These are phyloP conservation scores for Kluyveromyces sp. DNA, from an alignment of 1,139 yeast genomes.

Conservation along the genomic window DNA sequence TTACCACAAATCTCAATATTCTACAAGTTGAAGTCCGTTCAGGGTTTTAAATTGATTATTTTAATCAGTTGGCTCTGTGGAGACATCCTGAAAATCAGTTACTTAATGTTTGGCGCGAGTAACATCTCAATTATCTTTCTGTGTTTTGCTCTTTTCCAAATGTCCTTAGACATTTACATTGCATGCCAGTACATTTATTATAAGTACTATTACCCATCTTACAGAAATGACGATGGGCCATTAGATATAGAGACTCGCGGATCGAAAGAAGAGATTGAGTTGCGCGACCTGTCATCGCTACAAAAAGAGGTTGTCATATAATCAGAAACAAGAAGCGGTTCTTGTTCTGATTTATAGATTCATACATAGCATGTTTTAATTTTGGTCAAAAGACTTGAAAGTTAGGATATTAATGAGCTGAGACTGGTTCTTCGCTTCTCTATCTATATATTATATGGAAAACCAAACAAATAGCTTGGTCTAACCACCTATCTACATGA, in stretches of 20 bases:
- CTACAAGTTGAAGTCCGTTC: constrained; percentile 59
- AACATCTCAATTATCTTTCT: constrained; percentile 64
- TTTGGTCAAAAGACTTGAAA: no score
- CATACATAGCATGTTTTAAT: neutral
- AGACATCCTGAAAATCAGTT: constrained; percentile 69
- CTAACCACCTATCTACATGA: no score
- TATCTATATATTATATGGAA: no score
- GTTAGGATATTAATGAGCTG: no score
- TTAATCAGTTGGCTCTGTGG: constrained; percentile 85
- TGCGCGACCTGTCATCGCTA: constrained; percentile 2
- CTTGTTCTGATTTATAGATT: neutral
- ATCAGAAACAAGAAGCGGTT: neutral
- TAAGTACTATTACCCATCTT: constrained; percentile 32
- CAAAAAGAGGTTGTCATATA: constrained; percentile 6
- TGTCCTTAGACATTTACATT: constrained; percentile 65
- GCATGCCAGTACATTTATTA: constrained; percentile 69
- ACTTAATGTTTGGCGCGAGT: constrained; percentile 64
- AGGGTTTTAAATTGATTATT: constrained; percentile 70
- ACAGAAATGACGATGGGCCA: constrained; percentile 8
- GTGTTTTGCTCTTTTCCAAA: constrained; percentile 75
- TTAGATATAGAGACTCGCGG: neutral
- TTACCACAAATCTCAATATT: constrained; percentile 78
- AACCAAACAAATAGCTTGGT: no score
- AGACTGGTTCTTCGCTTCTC: no score
- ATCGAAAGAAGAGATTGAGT: constrained; percentile 5